Conservation (phyloP, 257 asterid genomes). For the Cinchona pubescens region DNA sequence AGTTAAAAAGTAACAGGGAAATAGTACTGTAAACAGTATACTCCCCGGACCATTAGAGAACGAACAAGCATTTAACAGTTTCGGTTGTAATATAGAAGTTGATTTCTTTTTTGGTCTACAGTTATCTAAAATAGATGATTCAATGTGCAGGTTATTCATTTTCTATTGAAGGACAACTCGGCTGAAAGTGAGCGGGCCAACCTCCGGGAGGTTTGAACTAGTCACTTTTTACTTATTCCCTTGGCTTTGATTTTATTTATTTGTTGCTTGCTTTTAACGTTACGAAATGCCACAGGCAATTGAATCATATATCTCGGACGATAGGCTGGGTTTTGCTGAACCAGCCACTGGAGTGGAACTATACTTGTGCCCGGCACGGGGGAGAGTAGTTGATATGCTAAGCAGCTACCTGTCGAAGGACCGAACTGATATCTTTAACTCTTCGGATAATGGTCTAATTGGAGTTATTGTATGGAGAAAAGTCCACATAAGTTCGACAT, state of each 20-base stretch:
- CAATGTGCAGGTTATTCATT: conserved; percentile 67
- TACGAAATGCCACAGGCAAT: conserved; percentile 46
- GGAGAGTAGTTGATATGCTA: conserved; percentile 51
- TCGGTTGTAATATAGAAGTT: neutral
- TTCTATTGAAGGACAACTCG: conserved; percentile 55
- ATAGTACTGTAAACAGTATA: neutral
- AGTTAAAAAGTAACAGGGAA: neutral
- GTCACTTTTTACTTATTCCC: neutral
- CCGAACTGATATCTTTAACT: conserved; percentile 31
- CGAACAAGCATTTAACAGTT: neutral
- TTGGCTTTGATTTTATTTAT: neutral
- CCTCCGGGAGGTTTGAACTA: conserved; percentile 57
- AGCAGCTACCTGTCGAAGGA: conserved; percentile 55
- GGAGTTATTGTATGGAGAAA: conserved; percentile 98
- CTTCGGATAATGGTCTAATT: conserved; percentile 63
- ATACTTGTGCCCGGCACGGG: conserved; percentile 69
- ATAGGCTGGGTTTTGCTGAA: conserved; percentile 85
- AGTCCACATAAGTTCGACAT: conserved; percentile 57
- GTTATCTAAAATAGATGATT: neutral
- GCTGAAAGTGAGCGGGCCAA: conserved; percentile 42
- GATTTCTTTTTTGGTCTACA: neutral
- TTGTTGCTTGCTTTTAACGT: neutral
- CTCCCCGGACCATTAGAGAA: neutral
- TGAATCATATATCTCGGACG: conserved; percentile 58
- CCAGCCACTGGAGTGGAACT: conserved; percentile 80